phyloP scores from a whole-genome alignment of 1,139 yeast genomes.

The Pichia sp. region DNA sequence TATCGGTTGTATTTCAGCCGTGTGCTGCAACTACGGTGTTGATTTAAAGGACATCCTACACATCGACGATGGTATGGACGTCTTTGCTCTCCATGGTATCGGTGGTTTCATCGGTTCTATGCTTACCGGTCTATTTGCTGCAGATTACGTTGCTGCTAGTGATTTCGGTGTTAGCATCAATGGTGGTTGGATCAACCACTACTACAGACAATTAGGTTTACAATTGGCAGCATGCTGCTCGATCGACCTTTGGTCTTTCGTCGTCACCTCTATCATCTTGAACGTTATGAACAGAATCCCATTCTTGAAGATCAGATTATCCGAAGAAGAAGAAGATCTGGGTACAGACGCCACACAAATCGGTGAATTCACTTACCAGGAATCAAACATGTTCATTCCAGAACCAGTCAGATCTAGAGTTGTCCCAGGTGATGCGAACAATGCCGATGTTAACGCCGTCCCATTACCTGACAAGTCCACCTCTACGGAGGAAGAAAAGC shows the following conservation, averaged over 20 bases:
- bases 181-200: slow-evolving; percentile 95
- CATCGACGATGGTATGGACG: slow-evolving; percentile 95
- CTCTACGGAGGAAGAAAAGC: slow-evolving; percentile 16
- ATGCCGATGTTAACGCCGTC: slow-evolving; percentile 27
- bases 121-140: slow-evolving; percentile 88
- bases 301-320: slow-evolving; percentile 73
- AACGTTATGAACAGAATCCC: slow-evolving; percentile 77
- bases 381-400: slow-evolving; percentile 61
- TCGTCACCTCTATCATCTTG: slow-evolving; percentile 67
- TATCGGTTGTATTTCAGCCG: slow-evolving; percentile 77
- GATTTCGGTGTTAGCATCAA: slow-evolving; percentile 59
- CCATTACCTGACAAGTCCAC: slow-evolving; percentile 28
- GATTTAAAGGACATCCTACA: slow-evolving; percentile 67
- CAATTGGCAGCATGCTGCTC: slow-evolving; percentile 84
- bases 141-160: slow-evolving; percentile 82
- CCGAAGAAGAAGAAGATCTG: slow-evolving; percentile 82
- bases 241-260: slow-evolving; percentile 76
- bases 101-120: slow-evolving; percentile 87
- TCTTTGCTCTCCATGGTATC: slow-evolving; percentile 87
- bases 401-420: slow-evolving; percentile 63
- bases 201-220: slow-evolving; percentile 85
- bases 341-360: slow-evolving; percentile 90
- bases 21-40: slow-evolving; percentile 77
- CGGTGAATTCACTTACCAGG: slow-evolving; percentile 73
- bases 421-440: slow-evolving; percentile 13